Evolutionary conservation across 768 basidiomycete species (phyloP).

Genomic region (Rhodosporidiobolus odoratus): DNA sequence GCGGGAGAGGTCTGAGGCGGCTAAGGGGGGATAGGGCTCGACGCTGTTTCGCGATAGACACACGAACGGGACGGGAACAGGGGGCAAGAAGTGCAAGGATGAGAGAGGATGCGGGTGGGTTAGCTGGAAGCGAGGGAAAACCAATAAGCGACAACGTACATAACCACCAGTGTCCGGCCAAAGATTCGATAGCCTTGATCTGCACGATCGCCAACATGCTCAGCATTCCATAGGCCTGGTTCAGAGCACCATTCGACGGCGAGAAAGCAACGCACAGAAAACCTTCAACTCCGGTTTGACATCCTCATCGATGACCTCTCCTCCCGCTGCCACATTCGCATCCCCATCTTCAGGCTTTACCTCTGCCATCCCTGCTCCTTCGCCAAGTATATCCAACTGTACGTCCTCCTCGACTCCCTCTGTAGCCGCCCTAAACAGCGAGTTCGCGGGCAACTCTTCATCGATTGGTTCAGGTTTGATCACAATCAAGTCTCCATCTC

Average conservation of each 20-base stretch:
- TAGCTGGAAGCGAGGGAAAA: not conserved
- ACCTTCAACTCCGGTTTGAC: conserved; percentile 29
- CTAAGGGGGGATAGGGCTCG: conserved; percentile 32
- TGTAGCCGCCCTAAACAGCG: not conserved
- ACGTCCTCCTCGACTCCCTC: not conserved
- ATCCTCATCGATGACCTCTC: conserved; percentile 6
- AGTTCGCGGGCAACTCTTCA: not conserved
- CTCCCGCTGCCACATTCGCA: not conserved
- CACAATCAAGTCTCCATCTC: not conserved
- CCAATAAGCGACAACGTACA: conserved; percentile 5
- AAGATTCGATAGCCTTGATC: conserved; percentile 34
- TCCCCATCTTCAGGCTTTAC: too few relatives aligned
- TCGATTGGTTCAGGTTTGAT: conserved; percentile 35
- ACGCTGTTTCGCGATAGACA: too few relatives aligned
- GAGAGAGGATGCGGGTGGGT: not conserved
- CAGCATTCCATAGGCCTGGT: too few relatives aligned
- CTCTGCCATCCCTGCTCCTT: not conserved
- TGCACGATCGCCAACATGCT: not conserved
- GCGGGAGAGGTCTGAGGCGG: not conserved
- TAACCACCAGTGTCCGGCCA: conserved; percentile 32
- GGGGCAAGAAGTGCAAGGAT: not conserved
- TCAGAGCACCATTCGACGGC: too few relatives aligned
- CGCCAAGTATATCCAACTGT: not conserved
- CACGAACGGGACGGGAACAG: too few relatives aligned
- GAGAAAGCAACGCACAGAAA: conserved; percentile 11